A percentile compares a stretch with the other conserved stretches of the same genome.
Conservation (phyloP, 2,329 filamentous ascomycete genomes). For the Monosporascus sp. region DNA sequence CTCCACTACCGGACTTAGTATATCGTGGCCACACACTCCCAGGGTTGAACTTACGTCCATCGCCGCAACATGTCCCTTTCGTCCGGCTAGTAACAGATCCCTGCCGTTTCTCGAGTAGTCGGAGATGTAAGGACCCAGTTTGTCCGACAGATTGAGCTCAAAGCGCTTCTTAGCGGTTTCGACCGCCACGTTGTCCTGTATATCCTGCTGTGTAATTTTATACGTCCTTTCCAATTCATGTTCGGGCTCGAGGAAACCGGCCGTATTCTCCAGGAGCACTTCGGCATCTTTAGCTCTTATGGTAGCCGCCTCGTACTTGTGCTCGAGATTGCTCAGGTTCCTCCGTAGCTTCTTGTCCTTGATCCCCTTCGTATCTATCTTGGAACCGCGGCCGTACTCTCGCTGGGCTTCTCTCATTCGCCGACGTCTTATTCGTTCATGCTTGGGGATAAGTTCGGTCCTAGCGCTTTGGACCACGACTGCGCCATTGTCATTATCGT, state of each 20-base stretch:
- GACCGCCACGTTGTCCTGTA: conserved; percentile 66
- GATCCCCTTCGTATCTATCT: conserved; percentile 66
- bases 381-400: conserved; percentile 78
- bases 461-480: conserved; percentile 43
- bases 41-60: conserved; percentile 58
- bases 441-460: conserved; percentile 46
- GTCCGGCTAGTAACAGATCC: conserved; percentile 76
- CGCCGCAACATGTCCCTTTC: conserved; percentile 91
- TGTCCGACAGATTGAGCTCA: conserved; percentile 69
- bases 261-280: conserved; percentile 81
- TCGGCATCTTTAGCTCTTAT: conserved; percentile 91
- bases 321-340: conserved; percentile 73
- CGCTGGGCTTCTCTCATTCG: conserved; percentile 60
- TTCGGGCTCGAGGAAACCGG: conserved; percentile 85
- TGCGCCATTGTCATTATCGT: conserved; percentile 47
- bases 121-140: conserved; percentile 78
- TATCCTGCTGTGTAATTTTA: conserved; percentile 85
- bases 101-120: conserved; percentile 90
- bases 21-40: not conserved
- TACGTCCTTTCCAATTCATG: conserved; percentile 86
- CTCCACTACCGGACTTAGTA: conserved; percentile 52
- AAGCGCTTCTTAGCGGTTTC: conserved; percentile 91
- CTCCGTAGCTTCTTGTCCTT: conserved; percentile 86
- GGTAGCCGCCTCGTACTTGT: conserved; percentile 74
- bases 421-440: conserved; percentile 46